These are phyloP conservation scores for Skeletonema potamos DNA, from an alignment of 108 stramenopile genomes.

Conservation along the genomic window DNA sequence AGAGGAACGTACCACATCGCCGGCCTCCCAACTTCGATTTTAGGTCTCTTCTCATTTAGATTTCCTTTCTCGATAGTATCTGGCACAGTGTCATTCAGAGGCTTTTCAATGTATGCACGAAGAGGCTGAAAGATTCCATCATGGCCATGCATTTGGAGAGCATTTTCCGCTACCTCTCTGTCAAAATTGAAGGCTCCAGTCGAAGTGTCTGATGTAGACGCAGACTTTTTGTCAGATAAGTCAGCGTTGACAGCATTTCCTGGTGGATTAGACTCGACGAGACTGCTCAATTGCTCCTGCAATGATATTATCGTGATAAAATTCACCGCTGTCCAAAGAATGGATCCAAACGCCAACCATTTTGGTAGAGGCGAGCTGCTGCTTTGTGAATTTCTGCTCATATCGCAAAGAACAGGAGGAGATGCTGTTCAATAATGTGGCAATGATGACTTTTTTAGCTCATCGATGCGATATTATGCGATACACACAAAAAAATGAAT, in stretches of 20 bases:
- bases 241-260: background rate
- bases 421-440: too few relatives aligned
- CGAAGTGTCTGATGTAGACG: background rate
- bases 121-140: conserved; percentile 44
- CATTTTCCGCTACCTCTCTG: conserved; percentile 19
- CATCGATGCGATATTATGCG: too few relatives aligned
- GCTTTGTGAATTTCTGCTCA: background rate
- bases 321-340: background rate
- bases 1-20: conserved; percentile 57
- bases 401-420: too few relatives aligned
- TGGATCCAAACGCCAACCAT: background rate
- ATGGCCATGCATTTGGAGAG: conserved; percentile 21
- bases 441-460: too few relatives aligned
- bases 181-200: conserved; percentile 1
- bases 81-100: conserved; percentile 54
- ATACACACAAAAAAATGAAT: too few relatives aligned
- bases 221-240: background rate
- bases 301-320: background rate
- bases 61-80: conserved; percentile 49
- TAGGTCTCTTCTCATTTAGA: conserved; percentile 36
- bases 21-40: conserved; percentile 45
- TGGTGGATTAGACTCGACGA: background rate
- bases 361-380: background rate
- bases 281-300: background rate
- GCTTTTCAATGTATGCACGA: conserved; percentile 60